A percentile compares a stretch with the other conserved stretches of the same genome.
Conservation (phyloP, 73 alveolate species). For the Tetrahymena elliotti region DNA sequence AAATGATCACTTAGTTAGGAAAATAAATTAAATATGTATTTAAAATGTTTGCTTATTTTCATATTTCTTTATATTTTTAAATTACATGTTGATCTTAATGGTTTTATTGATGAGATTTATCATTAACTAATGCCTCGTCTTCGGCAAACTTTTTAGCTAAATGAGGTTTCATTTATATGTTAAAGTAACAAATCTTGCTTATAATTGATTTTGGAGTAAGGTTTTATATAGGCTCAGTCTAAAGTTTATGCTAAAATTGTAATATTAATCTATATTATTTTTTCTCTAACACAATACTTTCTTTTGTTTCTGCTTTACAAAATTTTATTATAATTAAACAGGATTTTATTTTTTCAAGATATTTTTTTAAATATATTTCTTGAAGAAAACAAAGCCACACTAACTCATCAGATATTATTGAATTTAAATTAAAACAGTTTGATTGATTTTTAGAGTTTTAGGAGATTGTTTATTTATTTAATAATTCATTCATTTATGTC, state of each 20-base stretch:
- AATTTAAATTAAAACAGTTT: not conserved
- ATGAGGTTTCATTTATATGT: not conserved
- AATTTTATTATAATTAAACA: not conserved
- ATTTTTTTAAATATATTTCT: not conserved
- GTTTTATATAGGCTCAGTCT: not conserved
- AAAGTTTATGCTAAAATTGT: not conserved
- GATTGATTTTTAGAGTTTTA: not conserved
- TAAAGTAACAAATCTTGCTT: not conserved
- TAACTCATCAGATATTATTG: not conserved
- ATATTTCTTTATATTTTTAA: not conserved
- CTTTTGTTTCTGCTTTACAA: not conserved
- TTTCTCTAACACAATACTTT: not conserved
- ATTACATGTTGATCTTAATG: not conserved
- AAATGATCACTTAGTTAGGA: no score
- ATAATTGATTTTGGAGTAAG: not conserved
- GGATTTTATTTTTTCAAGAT: not conserved
- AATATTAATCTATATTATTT: not conserved
- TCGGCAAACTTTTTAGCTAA: not conserved
- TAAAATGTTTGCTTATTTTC: no score
- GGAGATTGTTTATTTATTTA: no score
- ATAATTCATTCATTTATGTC: not conserved
- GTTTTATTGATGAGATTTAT: not conserved
- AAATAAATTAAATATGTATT: no score
- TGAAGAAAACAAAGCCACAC: not conserved
- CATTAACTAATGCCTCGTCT: not conserved